Percentiles rank a stretch among this genome's conserved stretches.
These are phyloP conservation scores for Hyaloperonospora brassicae DNA, from an alignment of 352 stramenopile species.

Conservation along the genomic window DNA sequence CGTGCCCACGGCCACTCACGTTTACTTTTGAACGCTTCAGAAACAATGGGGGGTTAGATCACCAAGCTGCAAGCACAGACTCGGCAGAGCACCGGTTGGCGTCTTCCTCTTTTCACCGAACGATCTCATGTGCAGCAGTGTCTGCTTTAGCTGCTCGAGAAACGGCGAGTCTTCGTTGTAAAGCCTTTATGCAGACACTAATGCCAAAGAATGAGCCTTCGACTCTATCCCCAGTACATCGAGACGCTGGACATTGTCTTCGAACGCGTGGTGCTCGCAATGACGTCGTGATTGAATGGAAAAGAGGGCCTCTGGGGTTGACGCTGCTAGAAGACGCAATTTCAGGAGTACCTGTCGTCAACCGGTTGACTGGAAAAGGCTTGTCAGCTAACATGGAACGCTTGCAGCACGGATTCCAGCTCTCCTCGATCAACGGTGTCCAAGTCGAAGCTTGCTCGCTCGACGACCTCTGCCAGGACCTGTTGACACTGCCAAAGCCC, in stretches of 20 bases:
- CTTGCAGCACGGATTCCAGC: slow-evolving; percentile 36
- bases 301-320: slow-evolving; percentile 35
- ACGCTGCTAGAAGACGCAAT: slow-evolving; percentile 46
- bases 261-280: too few relatives aligned
- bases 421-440: slow-evolving; percentile 46
- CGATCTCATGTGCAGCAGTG: too few relatives aligned
- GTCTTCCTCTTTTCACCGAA: too few relatives aligned
- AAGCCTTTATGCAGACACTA: too few relatives aligned
- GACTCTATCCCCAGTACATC: background rate
- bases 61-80: slow-evolving; percentile 5
- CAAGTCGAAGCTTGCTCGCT: slow-evolving; percentile 24
- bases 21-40: slow-evolving; percentile 48
- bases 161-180: too few relatives aligned
- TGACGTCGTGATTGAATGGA: slow-evolving; percentile 47
- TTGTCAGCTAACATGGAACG: slow-evolving; percentile 30
- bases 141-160: too few relatives aligned
- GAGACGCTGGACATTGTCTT: slow-evolving; percentile 1
- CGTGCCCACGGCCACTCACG: slow-evolving; percentile 28
- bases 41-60: slow-evolving; percentile 14
- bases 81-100: too few relatives aligned
- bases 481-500: slow-evolving; percentile 37
- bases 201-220: slow-evolving; percentile 6
- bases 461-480: slow-evolving; percentile 26
- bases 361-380: slow-evolving; percentile 63
- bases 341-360: slow-evolving; percentile 42